A percentile compares a stretch with the other conserved stretches of the same genome.
Evolutionary conservation across 2,329 filamentous ascomycete species (phyloP).

Genomic region (Arthrinium phaeospermum): DNA sequence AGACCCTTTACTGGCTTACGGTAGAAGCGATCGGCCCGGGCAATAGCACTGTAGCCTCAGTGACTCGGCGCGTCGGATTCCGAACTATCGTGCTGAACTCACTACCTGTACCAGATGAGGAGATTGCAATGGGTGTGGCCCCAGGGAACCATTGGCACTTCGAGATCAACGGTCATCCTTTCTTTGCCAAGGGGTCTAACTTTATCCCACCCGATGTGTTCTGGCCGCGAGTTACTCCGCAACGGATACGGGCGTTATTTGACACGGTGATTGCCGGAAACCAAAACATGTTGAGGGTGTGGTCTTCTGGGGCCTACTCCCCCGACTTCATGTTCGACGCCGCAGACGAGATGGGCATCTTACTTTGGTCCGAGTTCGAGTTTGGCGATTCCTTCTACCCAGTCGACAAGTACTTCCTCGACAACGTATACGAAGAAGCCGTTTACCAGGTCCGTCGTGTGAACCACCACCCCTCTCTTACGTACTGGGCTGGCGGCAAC

Average conservation of each 20-base stretch:
- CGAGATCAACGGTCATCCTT: conserved; percentile 67
- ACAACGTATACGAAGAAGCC: conserved; percentile 61
- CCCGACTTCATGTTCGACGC: conserved; percentile 68
- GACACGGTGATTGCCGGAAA: conserved; percentile 61
- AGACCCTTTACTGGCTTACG: conserved; percentile 62
- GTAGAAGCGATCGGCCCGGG: conserved; percentile 47
- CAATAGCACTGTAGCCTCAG: conserved; percentile 43
- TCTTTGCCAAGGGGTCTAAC: conserved; percentile 69
- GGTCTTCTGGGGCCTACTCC: conserved; percentile 64
- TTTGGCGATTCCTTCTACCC: conserved; percentile 67
- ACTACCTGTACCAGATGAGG: conserved; percentile 56
- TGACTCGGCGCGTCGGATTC: conserved; percentile 63
- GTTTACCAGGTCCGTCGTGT: conserved; percentile 65
- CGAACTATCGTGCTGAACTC: conserved; percentile 66
- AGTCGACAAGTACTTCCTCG: conserved; percentile 56
- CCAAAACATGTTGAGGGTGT: conserved; percentile 69
- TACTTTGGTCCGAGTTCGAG: conserved; percentile 69
- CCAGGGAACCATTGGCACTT: conserved; percentile 60
- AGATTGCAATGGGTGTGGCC: conserved; percentile 59
- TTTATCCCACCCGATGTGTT: conserved; percentile 68
- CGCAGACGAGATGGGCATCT: conserved; percentile 64
- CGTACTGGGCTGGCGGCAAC: conserved; percentile 62
- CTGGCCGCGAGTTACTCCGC: conserved; percentile 63
- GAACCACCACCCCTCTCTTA: conserved; percentile 53
- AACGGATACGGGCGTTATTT: conserved; percentile 58